phyloP scores from a whole-genome alignment of 306 rosid genomes.

The Citrullus colocynthis region DNA sequence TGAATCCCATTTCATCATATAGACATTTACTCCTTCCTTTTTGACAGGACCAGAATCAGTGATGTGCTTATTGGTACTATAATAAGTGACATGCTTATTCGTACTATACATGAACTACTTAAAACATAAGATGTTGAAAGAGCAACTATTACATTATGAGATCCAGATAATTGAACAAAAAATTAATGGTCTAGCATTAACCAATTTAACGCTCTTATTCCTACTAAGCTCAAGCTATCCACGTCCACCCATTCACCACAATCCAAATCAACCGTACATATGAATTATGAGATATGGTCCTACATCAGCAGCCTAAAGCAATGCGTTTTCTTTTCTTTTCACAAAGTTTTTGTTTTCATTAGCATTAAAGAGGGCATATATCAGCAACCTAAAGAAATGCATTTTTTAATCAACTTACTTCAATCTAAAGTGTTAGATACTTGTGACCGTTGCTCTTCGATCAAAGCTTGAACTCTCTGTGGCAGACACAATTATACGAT shows the following conservation, averaged over 20 bases:
- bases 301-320: not conserved
- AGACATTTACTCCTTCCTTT: not conserved
- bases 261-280: not conserved
- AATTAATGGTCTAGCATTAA: not conserved
- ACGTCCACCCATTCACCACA: not conserved
- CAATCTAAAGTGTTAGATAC: conserved; percentile 31
- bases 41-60: not conserved
- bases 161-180: not conserved
- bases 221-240: not conserved
- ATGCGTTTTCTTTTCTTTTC: not conserved
- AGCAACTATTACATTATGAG: not conserved
- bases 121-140: not conserved
- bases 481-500: conserved; percentile 17
- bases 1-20: not conserved
- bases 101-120: not conserved
- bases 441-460: conserved; percentile 51
- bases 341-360: too few species aligned
- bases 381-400: not conserved
- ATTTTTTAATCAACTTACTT: conserved; percentile 24
- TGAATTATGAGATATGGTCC: not conserved
- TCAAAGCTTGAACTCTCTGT: conserved; percentile 68
- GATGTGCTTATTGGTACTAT: not conserved
- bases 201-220: not conserved
- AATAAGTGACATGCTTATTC: not conserved
- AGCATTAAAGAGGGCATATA: too few species aligned